phyloP scores from a whole-genome alignment of 352 stramenopile genomes.

The Globisporangium splendens region DNA sequence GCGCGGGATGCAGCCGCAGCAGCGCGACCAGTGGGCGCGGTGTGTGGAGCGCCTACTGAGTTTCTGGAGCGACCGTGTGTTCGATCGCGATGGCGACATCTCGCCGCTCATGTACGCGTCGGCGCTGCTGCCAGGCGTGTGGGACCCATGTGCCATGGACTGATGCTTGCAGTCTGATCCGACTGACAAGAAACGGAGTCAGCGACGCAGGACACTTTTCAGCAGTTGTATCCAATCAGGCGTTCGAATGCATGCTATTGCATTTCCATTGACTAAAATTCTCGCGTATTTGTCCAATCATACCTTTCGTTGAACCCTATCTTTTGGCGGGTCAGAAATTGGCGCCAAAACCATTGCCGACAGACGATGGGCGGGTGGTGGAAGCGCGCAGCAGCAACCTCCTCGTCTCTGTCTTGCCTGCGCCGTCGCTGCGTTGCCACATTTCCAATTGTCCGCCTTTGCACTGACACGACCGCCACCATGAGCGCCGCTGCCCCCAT shows the following conservation, averaged over 20 bases:
- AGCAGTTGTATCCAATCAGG: too few species aligned
- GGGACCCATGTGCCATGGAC: constrained; percentile 4
- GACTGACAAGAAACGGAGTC: too few species aligned
- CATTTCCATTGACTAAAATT: too few species aligned
- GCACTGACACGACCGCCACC: neutral
- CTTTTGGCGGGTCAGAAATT: constrained; percentile 7
- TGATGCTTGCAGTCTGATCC: constrained; percentile 1
- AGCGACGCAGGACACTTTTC: constrained; percentile 8
- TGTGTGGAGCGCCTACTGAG: constrained; percentile 17
- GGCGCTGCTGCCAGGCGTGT: constrained; percentile 30
- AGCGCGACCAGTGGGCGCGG: constrained; percentile 17
- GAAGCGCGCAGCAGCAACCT: constrained; percentile 3
- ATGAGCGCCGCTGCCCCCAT: constrained; percentile 22
- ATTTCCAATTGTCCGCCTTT: too few species aligned
- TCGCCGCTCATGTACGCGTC: constrained; percentile 49
- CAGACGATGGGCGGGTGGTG: constrained; percentile 1
- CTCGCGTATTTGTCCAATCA: too few species aligned
- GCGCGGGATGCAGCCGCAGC: neutral
- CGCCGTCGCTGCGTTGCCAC: neutral
- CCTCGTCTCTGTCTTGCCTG: neutral
- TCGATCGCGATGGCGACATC: constrained; percentile 35
- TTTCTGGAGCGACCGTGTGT: constrained; percentile 23
- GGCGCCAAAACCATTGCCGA: constrained; percentile 7
- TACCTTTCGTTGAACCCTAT: too few species aligned
- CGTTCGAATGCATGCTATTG: too few species aligned